Percentiles rank a stretch among this genome's conserved stretches.
Evolutionary conservation across 805 yeast species (phyloP).

Genomic region (Spencermartinsiella europaea): DNA sequence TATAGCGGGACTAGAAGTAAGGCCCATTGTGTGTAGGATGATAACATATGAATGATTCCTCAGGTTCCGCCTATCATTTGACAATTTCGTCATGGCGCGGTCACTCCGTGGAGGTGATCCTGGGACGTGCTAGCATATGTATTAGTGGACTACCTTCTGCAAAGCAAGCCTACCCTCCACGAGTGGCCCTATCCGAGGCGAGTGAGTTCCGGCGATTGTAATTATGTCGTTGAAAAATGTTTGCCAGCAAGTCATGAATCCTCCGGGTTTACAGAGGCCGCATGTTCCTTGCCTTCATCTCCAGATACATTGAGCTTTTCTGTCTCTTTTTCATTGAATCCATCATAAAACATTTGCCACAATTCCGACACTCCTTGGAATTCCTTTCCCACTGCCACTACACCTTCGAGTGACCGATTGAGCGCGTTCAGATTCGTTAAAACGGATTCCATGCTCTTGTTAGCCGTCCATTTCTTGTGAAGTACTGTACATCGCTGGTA

Average conservation of each 20-base stretch:
- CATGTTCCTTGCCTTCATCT: background rate
- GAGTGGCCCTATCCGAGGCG: too few relatives aligned
- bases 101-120: too few relatives aligned
- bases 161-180: too few relatives aligned
- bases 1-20: too few relatives aligned
- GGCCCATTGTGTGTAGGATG: too few relatives aligned
- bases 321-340: background rate
- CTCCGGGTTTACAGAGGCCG: background rate
- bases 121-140: too few relatives aligned
- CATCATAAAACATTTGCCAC: conserved; percentile 63
- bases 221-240: too few relatives aligned
- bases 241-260: too few relatives aligned
- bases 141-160: too few relatives aligned
- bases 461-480: too few relatives aligned
- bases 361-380: conserved; percentile 65
- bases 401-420: conserved; percentile 61
- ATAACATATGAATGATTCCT: background rate
- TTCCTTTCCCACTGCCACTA: conserved; percentile 69
- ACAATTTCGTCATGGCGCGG: too few relatives aligned
- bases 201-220: too few relatives aligned
- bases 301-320: background rate
- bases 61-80: background rate
- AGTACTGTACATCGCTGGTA: background rate
- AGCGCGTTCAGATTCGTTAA: conserved; percentile 58
- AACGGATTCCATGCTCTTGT: conserved; percentile 51